Percentiles rank a stretch among this genome's conserved stretches.
These are phyloP conservation scores for Suillus alpinus DNA, from an alignment of 768 basidiomycete genomes.

Conservation along the genomic window DNA sequence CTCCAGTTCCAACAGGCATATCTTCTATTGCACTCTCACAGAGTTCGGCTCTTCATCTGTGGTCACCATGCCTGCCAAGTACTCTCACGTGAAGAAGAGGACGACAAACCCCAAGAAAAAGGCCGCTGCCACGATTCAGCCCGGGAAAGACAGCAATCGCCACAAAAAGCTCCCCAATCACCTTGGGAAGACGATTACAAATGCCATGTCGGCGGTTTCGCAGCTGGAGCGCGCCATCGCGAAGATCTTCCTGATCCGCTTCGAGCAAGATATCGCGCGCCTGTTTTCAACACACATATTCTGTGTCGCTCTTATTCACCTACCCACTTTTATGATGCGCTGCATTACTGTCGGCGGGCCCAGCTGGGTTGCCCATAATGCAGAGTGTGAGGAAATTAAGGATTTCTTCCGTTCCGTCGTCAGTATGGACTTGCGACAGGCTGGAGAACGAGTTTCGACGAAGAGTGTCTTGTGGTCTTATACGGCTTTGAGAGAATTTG, in stretches of 20 bases:
- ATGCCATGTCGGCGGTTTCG: constrained; percentile 59
- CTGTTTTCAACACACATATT: constrained; percentile 71
- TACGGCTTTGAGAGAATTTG: constrained; percentile 73
- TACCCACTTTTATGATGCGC: constrained; percentile 67
- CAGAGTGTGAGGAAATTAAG: constrained; percentile 67
- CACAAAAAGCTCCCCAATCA: constrained; percentile 42
- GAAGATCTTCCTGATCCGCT: constrained; percentile 63
- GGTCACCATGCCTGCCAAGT: constrained; percentile 61
- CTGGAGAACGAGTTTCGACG: constrained; percentile 74
- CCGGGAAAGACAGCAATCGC: constrained; percentile 29
- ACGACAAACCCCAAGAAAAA: constrained; percentile 47
- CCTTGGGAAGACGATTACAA: constrained; percentile 51
- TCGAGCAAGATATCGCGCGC: constrained; percentile 72
- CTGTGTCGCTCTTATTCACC: constrained; percentile 58
- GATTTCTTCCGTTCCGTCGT: constrained; percentile 71
- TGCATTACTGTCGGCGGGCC: constrained; percentile 61
- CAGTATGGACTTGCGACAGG: constrained; percentile 75
- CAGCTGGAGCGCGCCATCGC: constrained; percentile 69
- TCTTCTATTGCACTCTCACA: background rate
- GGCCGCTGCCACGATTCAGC: constrained; percentile 31
- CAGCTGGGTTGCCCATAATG: constrained; percentile 66
- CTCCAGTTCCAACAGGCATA: background rate
- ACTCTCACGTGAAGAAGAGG: constrained; percentile 73
- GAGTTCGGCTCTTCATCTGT: background rate
- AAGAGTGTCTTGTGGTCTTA: constrained; percentile 81